Evolutionary conservation across 371 early-diverging fungal species (phyloP), one percentile per base, ranked within the genome.

Genomic region (Coemansia sp.): DNA sequence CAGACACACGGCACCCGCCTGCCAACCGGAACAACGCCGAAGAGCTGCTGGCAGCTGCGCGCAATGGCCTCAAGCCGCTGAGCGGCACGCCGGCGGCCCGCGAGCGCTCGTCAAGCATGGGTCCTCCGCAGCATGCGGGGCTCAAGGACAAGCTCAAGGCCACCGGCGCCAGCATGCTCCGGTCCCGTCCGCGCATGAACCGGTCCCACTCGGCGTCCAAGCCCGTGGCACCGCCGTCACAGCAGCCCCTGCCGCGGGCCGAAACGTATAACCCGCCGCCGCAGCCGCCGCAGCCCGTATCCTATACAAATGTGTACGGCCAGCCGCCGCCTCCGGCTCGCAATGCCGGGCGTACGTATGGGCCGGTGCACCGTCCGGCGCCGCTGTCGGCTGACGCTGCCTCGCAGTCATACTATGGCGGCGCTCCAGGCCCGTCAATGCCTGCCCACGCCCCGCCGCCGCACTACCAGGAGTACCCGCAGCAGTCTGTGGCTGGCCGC

Each of bases 121-220:
- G 41, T 0, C 58, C 54, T 1, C 41, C 41, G 57, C 57, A 56
- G 9, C 63, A 53, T 5, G 36, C 51, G 20, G 74, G 74, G 10
- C 16, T 73, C 40, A 73, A 73, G 59, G 74, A 73, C 6, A 69
- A 59, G 42, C 70, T 73, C 7, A 68, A 73, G 58, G 57, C 69
- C 0, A 73, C 69, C 1, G 74, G 74, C 43, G 74, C 74, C 5
- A 73, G 47, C 50, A 57, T 73, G 45, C 62, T 73, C 30, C 51
- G 57, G 53, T 53, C 70, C 14, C 70, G 74, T 9, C 74, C 74
- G 6, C 62, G 61, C 16, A 58, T 62, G 47, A 69, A 64, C 43
- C 58, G 74, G 38, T 59, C 69, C 43, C 57, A 66, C 39, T 67
- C 71, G 14, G 62, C 71, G 3, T 55, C 71, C n/a, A 67, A 59